Evolutionary conservation across 2,329 filamentous ascomycete species (phyloP).

Genomic region (Graphilbum fragrans): DNA sequence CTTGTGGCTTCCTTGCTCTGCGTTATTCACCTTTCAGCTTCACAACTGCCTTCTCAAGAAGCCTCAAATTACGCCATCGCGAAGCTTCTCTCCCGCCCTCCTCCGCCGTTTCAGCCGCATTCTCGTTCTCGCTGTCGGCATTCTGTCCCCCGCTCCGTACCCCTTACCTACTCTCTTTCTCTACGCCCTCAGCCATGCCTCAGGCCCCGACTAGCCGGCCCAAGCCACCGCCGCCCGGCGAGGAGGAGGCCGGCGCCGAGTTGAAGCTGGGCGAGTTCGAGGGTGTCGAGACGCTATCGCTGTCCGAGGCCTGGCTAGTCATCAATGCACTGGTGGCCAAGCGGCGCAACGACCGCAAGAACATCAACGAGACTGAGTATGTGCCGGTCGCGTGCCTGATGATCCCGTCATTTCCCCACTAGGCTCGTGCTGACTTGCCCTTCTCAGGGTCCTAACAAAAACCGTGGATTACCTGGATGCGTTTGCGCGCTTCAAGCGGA

Average conservation of each 20-base stretch:
- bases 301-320: constrained; percentile 84
- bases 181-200: constrained; percentile 17
- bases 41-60: too few relatives aligned
- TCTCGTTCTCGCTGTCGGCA: not conserved
- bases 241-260: constrained; percentile 74
- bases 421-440: not conserved
- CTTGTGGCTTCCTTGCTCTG: too few relatives aligned
- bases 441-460: constrained; percentile 60
- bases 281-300: constrained; percentile 78
- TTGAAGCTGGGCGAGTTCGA: constrained; percentile 91
- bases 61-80: too few relatives aligned
- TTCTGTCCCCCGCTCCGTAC: not conserved
- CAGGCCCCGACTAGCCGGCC: constrained; percentile 46
- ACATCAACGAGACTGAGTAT: constrained; percentile 75
- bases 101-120: not conserved
- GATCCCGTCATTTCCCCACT: too few relatives aligned
- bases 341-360: constrained; percentile 66
- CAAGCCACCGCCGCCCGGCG: constrained; percentile 58
- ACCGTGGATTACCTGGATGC: constrained; percentile 88
- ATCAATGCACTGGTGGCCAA: constrained; percentile 81
- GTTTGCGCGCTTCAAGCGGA: constrained; percentile 91
- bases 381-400: not conserved
- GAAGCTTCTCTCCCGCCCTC: not conserved
- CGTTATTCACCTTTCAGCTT: too few relatives aligned
- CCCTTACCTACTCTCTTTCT: not conserved